Base-by-base conservation (phyloP, 805 yeast species). In the Priceomyces melissophilus region DNA sequence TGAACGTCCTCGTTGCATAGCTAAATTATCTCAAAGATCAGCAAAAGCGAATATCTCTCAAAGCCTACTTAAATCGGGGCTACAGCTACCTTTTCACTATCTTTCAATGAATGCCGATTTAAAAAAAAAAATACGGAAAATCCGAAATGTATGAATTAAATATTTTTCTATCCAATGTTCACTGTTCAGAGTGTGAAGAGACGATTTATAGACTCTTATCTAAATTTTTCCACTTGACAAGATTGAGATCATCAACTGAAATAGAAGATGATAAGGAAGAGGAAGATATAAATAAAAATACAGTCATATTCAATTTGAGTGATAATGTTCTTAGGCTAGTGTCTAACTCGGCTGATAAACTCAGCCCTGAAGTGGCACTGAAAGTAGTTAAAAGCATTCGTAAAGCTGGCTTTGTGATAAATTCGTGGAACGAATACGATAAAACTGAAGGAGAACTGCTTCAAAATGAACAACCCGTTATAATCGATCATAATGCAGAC, bases 151-250 rank as follows among this genome's bases (percentile, higher is more conserved):
- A 59, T 32, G 53, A 47, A 37, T 45, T 58, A 33, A 44, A 39
- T 15, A 28, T 56, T 15, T 42, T 41, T 14, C 47, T 79, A 30
- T 64, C 61, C 3, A 80, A 81, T 46, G 65, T 80, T 30, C 85
- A 80, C 52, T 81, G 86, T 51, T 62, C 60, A 2, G 74, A 73
- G 30, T 81, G 86, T 50, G 75, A 70, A 44, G 46, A 47, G 3
- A 55, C 68, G 10, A 63, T 80, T 14, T 47, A 49, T 12, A 40
- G 47, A 5, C 44, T 58, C 1, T 42, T 76, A 10, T 35, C 58
- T 3, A 41, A 52, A 10, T 38, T 51, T 20, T 56, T 57, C 16
- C 34, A 37, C 12, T 11, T 42, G 11, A 12, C 4, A 12, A 32
- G 25, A 26, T 32, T 16, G 5, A 31, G 10, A 7, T 13, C 25